Evolutionary conservation across 352 stramenopile species (phyloP).

Genomic region (Pythium periplocum): DNA sequence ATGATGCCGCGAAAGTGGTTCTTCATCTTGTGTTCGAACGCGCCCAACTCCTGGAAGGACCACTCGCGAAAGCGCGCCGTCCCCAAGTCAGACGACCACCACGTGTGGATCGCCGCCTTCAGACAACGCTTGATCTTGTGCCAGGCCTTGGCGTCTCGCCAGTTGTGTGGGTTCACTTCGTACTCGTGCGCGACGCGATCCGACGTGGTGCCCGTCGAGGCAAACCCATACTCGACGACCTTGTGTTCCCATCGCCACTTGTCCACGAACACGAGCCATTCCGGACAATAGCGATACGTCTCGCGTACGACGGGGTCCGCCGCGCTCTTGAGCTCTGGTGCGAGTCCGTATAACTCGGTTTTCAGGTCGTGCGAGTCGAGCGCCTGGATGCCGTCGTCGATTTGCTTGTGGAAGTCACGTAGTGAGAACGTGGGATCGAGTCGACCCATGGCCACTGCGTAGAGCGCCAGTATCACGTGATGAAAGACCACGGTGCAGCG

Average conservation of each 20-base stretch:
- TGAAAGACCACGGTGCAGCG: constrained; percentile 15
- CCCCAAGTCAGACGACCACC: constrained; percentile 22
- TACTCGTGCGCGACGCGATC: constrained; percentile 6
- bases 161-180: constrained; percentile 12
- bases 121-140: constrained; percentile 23
- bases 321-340: constrained; percentile 2
- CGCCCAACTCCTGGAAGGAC: constrained; percentile 29
- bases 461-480: constrained; percentile 19
- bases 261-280: constrained; percentile 38
- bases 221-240: constrained; percentile 23
- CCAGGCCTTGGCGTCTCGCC: constrained; percentile 17
- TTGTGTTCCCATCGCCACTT: constrained; percentile 24
- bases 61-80: background rate
- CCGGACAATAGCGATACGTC: constrained; percentile 34
- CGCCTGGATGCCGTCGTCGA: background rate
- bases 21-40: constrained; percentile 44
- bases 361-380: constrained; percentile 3
- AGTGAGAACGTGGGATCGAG: constrained; percentile 4
- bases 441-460: constrained; percentile 17
- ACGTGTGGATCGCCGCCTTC: constrained; percentile 16
- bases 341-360: constrained; percentile 11
- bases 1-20: constrained; percentile 21
- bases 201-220: constrained; percentile 8
- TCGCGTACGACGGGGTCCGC: constrained; percentile 21
- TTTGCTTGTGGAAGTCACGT: constrained; percentile 2